A percentile compares a stretch with the other conserved stretches of the same genome.
These are phyloP conservation scores for Trichomonas tenax DNA, from an alignment of 208 protist genomes.

Conservation along the genomic window DNA sequence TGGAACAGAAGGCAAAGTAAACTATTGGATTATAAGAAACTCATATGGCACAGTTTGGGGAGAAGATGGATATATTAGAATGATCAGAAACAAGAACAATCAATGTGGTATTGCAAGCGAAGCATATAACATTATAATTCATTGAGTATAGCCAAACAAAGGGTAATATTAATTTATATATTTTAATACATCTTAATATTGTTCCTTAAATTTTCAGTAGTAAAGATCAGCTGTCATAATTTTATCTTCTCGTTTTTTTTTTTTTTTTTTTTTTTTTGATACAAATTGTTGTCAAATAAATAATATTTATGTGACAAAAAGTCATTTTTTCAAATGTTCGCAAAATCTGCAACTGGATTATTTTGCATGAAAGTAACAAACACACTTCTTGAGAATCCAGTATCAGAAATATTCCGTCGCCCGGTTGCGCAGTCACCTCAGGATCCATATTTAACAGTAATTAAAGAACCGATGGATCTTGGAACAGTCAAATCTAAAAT, in stretches of 20 bases:
- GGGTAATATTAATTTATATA: not conserved
- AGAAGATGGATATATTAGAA: constrained; percentile 30
- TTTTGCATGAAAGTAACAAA: not conserved
- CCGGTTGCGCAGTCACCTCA: not conserved
- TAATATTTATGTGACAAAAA: too few species aligned
- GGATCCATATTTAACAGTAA: not conserved
- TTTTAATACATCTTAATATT: too few species aligned
- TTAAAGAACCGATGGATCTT: not conserved
- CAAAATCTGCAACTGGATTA: not conserved
- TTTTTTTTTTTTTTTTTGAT: too few species aligned
- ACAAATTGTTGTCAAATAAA: too few species aligned
- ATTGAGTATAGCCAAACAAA: too few species aligned
- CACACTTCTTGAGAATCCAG: not conserved
- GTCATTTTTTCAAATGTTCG: not conserved
- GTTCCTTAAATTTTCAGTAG: too few species aligned
- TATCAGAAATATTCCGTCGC: not conserved
- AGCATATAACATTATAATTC: not conserved
- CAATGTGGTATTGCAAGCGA: constrained; percentile 32
- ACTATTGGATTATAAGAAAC: constrained; percentile 40
- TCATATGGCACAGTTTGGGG: constrained; percentile 40
- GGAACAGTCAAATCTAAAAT: not conserved
- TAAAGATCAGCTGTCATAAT: too few species aligned
- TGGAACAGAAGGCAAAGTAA: constrained; percentile 16
- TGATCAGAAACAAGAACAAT: constrained; percentile 29
- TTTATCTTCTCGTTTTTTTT: too few species aligned